Percentiles rank a stretch among this genome's conserved stretches.
Conservation (phyloP, 768 basidiomycete genomes). For the Agaricus sinodeliciosus region DNA sequence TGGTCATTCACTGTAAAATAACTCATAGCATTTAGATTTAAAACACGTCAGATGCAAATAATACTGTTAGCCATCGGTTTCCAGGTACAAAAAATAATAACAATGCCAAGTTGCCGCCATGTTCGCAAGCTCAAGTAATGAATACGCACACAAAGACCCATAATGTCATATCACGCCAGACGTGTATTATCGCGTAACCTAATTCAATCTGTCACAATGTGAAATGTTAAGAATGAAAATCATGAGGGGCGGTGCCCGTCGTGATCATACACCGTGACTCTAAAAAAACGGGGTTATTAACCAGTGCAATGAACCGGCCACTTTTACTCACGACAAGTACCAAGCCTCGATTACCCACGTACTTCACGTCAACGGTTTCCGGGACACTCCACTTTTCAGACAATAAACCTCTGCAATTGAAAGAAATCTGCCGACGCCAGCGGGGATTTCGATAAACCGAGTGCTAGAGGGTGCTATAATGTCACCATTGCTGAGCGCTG, state of each 20-base stretch:
- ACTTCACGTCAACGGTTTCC: background rate
- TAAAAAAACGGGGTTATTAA: background rate
- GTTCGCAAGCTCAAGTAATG: background rate
- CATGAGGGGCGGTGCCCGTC: background rate
- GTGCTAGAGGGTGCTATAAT: no score
- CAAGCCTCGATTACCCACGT: background rate
- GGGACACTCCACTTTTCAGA: background rate
- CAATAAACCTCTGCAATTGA: background rate
- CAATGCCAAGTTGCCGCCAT: no score
- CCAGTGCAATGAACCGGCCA: background rate
- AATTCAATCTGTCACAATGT: background rate
- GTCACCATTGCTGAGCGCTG: no score
- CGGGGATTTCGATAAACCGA: background rate
- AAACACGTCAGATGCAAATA: background rate
- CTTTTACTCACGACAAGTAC: background rate
- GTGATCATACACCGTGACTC: background rate
- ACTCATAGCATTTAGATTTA: background rate
- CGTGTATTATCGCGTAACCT: background rate
- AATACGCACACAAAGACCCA: constrained; percentile 1
- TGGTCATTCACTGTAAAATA: no score
- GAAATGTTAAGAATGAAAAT: constrained; percentile 8
- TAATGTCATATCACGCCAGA: background rate
- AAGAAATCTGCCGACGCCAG: background rate
- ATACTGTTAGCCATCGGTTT: no score
- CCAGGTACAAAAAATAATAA: no score